A percentile compares a stretch with the other conserved stretches of the same genome.
These are phyloP conservation scores for Pugionium cornutum DNA, from an alignment of 345 rosid species.

Conservation along the genomic window DNA sequence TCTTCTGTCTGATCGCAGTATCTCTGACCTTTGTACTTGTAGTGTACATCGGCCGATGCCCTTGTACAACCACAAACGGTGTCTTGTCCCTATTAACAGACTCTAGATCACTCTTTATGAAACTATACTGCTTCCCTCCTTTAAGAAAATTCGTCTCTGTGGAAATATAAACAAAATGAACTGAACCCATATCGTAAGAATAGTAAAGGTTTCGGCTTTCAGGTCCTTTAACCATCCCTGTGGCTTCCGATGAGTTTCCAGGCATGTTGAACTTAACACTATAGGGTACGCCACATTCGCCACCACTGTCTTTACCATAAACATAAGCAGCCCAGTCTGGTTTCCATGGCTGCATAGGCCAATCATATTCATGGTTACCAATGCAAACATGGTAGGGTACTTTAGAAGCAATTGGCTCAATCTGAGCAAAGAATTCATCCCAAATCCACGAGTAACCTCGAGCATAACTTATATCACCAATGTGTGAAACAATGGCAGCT, in stretches of 20 bases:
- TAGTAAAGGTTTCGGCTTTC: constrained; percentile 78
- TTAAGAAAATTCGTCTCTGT: constrained; percentile 83
- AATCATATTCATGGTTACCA: constrained; percentile 91
- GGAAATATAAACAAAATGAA: constrained; percentile 77
- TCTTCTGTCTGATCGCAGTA: constrained; percentile 51
- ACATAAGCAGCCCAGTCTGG: constrained; percentile 66
- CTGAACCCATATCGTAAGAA: constrained; percentile 70
- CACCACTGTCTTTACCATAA: constrained; percentile 85
- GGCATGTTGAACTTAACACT: constrained; percentile 91
- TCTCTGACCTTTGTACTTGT: constrained; percentile 66
- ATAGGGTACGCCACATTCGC: constrained; percentile 93
- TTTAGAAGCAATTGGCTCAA: constrained; percentile 78
- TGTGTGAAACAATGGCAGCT: constrained; percentile 71
- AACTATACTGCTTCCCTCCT: constrained; percentile 72
- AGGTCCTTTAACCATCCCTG: constrained; percentile 61
- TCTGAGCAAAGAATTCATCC: constrained; percentile 80
- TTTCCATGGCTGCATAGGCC: constrained; percentile 93
- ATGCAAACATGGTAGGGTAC: constrained; percentile 90
- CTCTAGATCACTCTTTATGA: constrained; percentile 72
- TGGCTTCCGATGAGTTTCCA: constrained; percentile 78
- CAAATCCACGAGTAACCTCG: constrained; percentile 87
- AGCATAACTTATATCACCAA: constrained; percentile 94
- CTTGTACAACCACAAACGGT: constrained; percentile 78
- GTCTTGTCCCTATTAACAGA: constrained; percentile 73
- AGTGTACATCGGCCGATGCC: constrained; percentile 97